Percentiles rank a stretch among this genome's conserved stretches.
These are phyloP conservation scores for Phytophthora fragariae DNA, from an alignment of 352 stramenopile genomes.

Conservation along the genomic window DNA sequence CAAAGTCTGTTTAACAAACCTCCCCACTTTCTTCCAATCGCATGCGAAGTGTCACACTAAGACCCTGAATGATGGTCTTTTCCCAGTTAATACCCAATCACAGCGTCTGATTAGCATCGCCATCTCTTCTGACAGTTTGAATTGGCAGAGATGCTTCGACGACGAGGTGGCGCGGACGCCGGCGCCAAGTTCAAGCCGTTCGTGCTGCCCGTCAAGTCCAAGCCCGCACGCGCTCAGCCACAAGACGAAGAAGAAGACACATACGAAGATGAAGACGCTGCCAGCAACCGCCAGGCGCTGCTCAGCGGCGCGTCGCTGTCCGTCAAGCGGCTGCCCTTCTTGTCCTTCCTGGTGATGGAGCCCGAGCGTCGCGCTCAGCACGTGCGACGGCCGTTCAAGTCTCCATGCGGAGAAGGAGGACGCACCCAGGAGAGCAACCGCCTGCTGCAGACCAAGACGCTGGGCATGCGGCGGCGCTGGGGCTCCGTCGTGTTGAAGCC, in stretches of 20 bases:
- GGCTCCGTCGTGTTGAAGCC: constrained; percentile 52
- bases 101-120: neutral
- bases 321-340: constrained; percentile 83
- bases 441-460: constrained; percentile 82
- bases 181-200: constrained; percentile 79
- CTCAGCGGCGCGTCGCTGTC: constrained; percentile 57
- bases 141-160: constrained; percentile 47
- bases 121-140: constrained; percentile 20
- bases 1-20: neutral
- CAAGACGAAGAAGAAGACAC: constrained; percentile 34
- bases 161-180: constrained; percentile 27
- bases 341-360: constrained; percentile 83
- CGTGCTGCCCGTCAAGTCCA: constrained; percentile 69
- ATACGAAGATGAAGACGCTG: constrained; percentile 47
- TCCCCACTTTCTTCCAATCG: neutral
- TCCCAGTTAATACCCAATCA: constrained; percentile 19
- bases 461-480: constrained; percentile 82
- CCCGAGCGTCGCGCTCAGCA: constrained; percentile 60
- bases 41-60: neutral
- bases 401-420: constrained; percentile 61
- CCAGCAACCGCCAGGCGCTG: constrained; percentile 60
- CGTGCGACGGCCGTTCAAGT: constrained; percentile 81
- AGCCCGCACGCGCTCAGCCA: constrained; percentile 1
- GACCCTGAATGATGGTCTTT: constrained; percentile 32
- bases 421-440: constrained; percentile 81